phyloP scores from a whole-genome alignment of 495 filamentous ascomycete genomes.

The Neurospora sublineolata region DNA sequence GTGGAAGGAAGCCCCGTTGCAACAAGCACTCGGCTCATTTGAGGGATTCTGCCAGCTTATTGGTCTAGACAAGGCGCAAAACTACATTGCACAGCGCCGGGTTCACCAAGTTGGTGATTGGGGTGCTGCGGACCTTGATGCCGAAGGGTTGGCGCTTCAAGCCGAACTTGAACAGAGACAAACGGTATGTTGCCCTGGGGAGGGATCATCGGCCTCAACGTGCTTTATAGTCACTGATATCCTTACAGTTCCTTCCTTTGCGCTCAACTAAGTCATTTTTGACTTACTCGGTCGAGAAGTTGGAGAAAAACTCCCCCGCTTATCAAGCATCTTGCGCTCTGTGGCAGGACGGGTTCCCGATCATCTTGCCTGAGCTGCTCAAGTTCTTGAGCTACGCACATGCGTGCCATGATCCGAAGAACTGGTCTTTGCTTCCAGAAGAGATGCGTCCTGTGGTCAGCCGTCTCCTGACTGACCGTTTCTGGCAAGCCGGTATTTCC shows the following conservation, averaged over 20 bases:
- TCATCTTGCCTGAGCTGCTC: slow-evolving; percentile 76
- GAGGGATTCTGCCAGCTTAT: slow-evolving; percentile 68
- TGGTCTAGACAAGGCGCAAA: slow-evolving; percentile 64
- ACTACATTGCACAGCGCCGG: slow-evolving; percentile 60
- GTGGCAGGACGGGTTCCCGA: slow-evolving; percentile 73
- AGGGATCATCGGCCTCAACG: not conserved
- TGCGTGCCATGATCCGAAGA: slow-evolving; percentile 79
- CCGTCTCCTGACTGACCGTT: slow-evolving; percentile 83
- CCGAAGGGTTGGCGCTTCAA: slow-evolving; percentile 68
- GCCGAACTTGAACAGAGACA: slow-evolving; percentile 61
- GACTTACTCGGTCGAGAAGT: slow-evolving; percentile 77
- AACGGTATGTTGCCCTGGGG: slow-evolving; percentile 38
- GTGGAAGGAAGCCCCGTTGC: slow-evolving; percentile 66
- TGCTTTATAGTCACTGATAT: slow-evolving; percentile 3
- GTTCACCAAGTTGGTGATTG: slow-evolving; percentile 76
- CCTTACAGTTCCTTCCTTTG: slow-evolving; percentile 56
- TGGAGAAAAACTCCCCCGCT: slow-evolving; percentile 54
- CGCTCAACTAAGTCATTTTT: slow-evolving; percentile 82
- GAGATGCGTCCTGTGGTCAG: slow-evolving; percentile 70
- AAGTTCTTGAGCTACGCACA: slow-evolving; percentile 83
- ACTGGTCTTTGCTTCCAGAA: slow-evolving; percentile 67
- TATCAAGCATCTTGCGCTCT: slow-evolving; percentile 61
- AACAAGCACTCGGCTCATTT: slow-evolving; percentile 59
- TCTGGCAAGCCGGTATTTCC: slow-evolving; percentile 98
- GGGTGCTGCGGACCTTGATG: slow-evolving; percentile 63